A percentile compares a stretch with the other conserved stretches of the same genome.
Evolutionary conservation across 2,329 filamentous ascomycete species (phyloP).

Genomic region (Penicillium sp.): DNA sequence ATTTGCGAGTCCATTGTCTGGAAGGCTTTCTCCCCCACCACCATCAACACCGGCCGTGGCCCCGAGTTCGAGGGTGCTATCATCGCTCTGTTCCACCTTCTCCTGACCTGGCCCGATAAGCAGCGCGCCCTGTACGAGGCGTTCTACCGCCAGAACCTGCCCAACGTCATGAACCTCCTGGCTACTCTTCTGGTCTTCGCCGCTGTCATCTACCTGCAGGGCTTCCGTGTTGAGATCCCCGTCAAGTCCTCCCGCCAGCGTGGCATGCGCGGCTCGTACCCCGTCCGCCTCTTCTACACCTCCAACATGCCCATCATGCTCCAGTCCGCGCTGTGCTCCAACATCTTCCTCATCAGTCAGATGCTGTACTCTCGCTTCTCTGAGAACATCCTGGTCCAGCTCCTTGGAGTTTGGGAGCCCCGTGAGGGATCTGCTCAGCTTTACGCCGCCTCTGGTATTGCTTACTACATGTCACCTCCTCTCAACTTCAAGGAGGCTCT

Average conservation of each 20-base stretch:
- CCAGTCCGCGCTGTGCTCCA: slow-evolving; percentile 96
- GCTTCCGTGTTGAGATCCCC: slow-evolving; percentile 99
- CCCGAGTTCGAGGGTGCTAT: slow-evolving; percentile 99
- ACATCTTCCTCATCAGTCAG: slow-evolving; percentile 98
- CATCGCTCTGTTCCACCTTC: slow-evolving; percentile 94
- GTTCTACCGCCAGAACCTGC: slow-evolving; percentile 98
- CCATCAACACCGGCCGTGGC: slow-evolving; percentile 98
- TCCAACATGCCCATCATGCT: slow-evolving; percentile 99
- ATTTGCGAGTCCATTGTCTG: slow-evolving; percentile 99
- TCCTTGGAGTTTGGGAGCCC: slow-evolving; percentile 97
- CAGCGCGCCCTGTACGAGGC: slow-evolving; percentile 96
- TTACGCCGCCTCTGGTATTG: slow-evolving; percentile 85
- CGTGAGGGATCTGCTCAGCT: slow-evolving; percentile 93
- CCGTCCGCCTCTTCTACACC: slow-evolving; percentile 98
- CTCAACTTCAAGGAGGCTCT: slow-evolving; percentile 97
- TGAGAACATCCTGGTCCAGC: slow-evolving; percentile 95
- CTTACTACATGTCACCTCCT: slow-evolving; percentile 99
- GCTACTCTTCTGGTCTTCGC: slow-evolving; percentile 91
- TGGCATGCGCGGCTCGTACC: slow-evolving; percentile 96
- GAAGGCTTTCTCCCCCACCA: slow-evolving; percentile 99
- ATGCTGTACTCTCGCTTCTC: slow-evolving; percentile 99
- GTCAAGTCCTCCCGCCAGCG: slow-evolving; percentile 99
- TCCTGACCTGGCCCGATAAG: slow-evolving; percentile 99
- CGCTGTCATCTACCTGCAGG: slow-evolving; percentile 97
- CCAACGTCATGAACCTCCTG: slow-evolving; percentile 98